Conservation (phyloP, 164 flowering plant species). For the Cinnamomum micranthum region DNA sequence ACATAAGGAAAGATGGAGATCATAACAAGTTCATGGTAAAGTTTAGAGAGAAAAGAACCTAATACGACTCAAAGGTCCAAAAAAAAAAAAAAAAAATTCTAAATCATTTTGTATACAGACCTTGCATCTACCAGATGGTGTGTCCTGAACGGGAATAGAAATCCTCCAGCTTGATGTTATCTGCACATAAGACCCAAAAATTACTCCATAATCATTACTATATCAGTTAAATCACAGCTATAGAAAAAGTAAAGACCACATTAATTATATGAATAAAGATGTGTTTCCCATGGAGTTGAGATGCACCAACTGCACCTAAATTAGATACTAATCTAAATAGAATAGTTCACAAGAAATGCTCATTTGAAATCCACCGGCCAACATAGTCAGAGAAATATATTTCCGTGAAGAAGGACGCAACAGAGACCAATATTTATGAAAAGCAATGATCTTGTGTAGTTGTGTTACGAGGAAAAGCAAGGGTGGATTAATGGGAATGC, state of each 20-base stretch:
- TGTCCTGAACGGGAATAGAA: constrained; percentile 18
- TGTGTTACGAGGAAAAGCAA: neutral
- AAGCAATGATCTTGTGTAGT: no score
- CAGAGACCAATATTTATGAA: no score
- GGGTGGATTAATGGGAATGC: neutral
- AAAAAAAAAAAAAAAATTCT: neutral
- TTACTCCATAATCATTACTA: neutral
- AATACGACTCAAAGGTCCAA: neutral
- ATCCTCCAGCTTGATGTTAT: constrained; percentile 41
- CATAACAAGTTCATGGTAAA: neutral
- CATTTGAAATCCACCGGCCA: no score
- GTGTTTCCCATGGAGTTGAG: neutral
- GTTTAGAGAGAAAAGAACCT: neutral
- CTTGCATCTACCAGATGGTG: constrained; percentile 41
- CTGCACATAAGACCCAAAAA: constrained; percentile 30
- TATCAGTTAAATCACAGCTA: neutral
- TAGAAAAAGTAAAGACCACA: neutral
- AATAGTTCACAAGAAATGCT: no score
- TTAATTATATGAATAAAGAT: neutral
- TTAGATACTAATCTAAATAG: no score
- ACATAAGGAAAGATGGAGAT: neutral
- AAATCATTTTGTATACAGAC: constrained; percentile 21
- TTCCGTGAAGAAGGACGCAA: no score
- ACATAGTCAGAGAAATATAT: no score
- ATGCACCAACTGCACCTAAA: neutral